Evolutionary conservation across 495 filamentous ascomycete genomes (phyloP).

Genomic region (Penicillium manginii): DNA sequence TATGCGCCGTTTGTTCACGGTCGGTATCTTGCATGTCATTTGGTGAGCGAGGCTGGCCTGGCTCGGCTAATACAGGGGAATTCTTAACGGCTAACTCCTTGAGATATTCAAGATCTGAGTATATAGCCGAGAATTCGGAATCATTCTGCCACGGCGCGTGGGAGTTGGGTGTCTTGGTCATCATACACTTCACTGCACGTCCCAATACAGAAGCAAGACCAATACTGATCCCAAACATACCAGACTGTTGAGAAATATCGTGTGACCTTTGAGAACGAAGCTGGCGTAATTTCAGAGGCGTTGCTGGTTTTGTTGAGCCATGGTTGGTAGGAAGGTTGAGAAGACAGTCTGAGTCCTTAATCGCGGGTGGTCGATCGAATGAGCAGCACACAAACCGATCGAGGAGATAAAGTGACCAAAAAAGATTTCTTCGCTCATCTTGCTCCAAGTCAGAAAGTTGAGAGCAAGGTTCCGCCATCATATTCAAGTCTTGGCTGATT

Average conservation of each 20-base stretch:
- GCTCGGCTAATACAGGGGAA: conserved; percentile 13
- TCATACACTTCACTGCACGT: conserved; percentile 31
- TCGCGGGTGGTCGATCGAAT: conserved; percentile 29
- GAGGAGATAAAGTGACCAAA: conserved; percentile 41
- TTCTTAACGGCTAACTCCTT: conserved; percentile 25
- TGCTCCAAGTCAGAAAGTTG: conserved; percentile 23
- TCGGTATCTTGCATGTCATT: conserved; percentile 13
- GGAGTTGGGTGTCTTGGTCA: conserved; percentile 16
- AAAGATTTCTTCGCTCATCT: conserved; percentile 34
- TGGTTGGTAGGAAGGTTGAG: conserved; percentile 26
- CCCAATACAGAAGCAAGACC: conserved; percentile 23
- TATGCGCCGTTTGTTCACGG: conserved; percentile 25
- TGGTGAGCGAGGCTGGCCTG: conserved; percentile 7
- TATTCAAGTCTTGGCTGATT: conserved; percentile 33
- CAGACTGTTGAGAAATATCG: conserved; percentile 6
- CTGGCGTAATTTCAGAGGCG: conserved; percentile 10
- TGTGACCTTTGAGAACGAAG: conserved; percentile 12
- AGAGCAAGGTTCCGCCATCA: conserved; percentile 33
- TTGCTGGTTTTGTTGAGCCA: background rate
- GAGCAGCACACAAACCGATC: conserved; percentile 38
- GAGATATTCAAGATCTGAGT: conserved; percentile 26
- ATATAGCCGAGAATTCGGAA: conserved; percentile 25
- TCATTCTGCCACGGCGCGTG: conserved; percentile 25
- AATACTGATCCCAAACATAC: conserved; percentile 24
- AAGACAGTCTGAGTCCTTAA: conserved; percentile 28